Conservation (phyloP, 495 filamentous ascomycete species). For the Penicillium atrosanguineum region DNA sequence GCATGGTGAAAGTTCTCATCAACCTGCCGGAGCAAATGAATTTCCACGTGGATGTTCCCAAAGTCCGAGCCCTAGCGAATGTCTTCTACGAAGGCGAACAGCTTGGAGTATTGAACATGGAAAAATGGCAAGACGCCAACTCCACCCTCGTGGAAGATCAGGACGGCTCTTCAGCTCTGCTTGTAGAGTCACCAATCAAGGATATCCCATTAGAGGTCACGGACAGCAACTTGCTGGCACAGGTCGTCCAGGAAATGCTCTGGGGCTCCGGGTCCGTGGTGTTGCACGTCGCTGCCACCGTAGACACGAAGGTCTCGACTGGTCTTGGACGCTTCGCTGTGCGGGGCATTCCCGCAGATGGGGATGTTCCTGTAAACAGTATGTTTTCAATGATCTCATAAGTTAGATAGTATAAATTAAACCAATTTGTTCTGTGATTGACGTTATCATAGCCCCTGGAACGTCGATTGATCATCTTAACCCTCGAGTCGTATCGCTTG, state of each 20-base stretch:
- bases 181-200: constrained; percentile 70
- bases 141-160: constrained; percentile 64
- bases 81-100: constrained; percentile 72
- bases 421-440: constrained; percentile 9
- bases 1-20: constrained; percentile 72
- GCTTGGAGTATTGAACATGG: constrained; percentile 72
- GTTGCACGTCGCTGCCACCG: constrained; percentile 71
- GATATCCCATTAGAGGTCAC: constrained; percentile 80
- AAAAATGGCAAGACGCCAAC: constrained; percentile 80
- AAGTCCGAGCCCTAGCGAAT: constrained; percentile 71
- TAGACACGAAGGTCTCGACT: constrained; percentile 78
- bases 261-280: constrained; percentile 64
- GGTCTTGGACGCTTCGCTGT: constrained; percentile 75
- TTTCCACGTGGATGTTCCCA: constrained; percentile 71
- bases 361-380: constrained; percentile 86
- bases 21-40: constrained; percentile 81
- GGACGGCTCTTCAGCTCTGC: constrained; percentile 54
- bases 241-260: constrained; percentile 70
- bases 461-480: constrained; percentile 50
- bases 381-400: constrained; percentile 40
- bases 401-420: constrained; percentile 24
- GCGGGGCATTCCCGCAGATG: constrained; percentile 79
- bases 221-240: constrained; percentile 67
- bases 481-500: constrained; percentile 62
- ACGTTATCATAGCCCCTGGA: constrained; percentile 37